phyloP scores from a whole-genome alignment of 768 basidiomycete genomes.

The Leccinellum rugosiceps region DNA sequence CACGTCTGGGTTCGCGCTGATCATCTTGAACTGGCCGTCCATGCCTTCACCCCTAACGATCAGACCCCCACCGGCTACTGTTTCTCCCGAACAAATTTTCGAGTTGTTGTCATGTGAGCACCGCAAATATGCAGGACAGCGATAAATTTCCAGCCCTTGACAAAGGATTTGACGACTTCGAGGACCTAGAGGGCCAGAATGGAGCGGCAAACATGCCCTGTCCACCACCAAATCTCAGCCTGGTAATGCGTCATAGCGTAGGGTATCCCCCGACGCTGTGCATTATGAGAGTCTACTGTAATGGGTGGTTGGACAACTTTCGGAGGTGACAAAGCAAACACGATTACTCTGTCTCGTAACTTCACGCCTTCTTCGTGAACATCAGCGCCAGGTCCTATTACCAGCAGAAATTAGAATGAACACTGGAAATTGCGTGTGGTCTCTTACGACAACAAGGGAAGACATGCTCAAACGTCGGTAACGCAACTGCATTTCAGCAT shows the following conservation, averaged over 20 bases:
- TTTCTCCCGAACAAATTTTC: constrained; percentile 48
- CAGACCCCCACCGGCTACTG: constrained; percentile 80
- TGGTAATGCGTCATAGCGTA: neutral
- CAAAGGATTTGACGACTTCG: constrained; percentile 92
- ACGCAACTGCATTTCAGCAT: neutral
- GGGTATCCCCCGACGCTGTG: neutral
- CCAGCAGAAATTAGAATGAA: constrained; percentile 1
- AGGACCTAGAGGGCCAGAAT: constrained; percentile 88
- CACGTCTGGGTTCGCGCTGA: constrained; percentile 89
- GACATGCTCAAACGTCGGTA: constrained; percentile 16
- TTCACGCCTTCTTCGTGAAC: constrained; percentile 4
- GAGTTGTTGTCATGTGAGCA: constrained; percentile 47
- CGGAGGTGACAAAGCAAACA: neutral
- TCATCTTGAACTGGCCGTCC: constrained; percentile 95
- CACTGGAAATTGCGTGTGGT: neutral
- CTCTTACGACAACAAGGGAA: constrained; percentile 23
- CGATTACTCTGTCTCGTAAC: neutral
- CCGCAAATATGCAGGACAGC: constrained; percentile 74
- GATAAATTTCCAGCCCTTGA: constrained; percentile 68
- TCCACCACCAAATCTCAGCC: neutral
- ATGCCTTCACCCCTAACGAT: constrained; percentile 93
- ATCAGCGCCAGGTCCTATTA: constrained; percentile 26
- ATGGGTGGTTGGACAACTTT: neutral
- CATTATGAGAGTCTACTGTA: neutral
- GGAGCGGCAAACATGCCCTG: constrained; percentile 42